Base-by-base conservation (phyloP, 2,329 filamentous ascomycete genomes). In the Leptographium radiaticola region DNA sequence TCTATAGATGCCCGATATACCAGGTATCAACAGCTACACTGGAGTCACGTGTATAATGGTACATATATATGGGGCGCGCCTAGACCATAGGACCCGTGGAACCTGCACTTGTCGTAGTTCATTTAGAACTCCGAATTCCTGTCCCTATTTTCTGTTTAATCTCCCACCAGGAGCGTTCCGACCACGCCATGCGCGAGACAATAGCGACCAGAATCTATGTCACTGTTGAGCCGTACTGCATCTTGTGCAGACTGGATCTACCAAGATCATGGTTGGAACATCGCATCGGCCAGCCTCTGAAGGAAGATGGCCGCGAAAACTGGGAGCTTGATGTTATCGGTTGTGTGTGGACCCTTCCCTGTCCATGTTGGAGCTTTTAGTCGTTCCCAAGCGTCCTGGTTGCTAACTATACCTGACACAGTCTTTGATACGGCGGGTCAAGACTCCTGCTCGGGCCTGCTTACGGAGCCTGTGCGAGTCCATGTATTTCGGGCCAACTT, bases 401-500 rank as follows among this genome's bases (percentile, higher is more conserved):
- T 30, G 10, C 38, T 50, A 18, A 50, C 48, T 13, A 6, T 31
- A n/a, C 20, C 48, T 38, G n/a, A n/a, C n/a, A 30, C 40, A 54
- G 53, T 54, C 40, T 51, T 51, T 51, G 34, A 54, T 34, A 33
- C 42, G 12, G n/a, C 40, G 12, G 25, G 16, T 42, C 20, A 50
- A 2, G 43, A 53, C 31, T 4, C 42, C 11, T 16, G 25, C 12
- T 42, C 33, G 11, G 47, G 34, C 12, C 16, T 53, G 25, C 51
- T 36, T 49, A 49, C 42, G 12, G 47, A 18, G 33, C 43, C 43
- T 4, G 40, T 45, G n/a, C 47, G 43, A 43, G 7, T 45, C 48
- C 30, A 53, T 33, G 43, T 53, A 34, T 56, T 56, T 45, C 34
- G 42, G 38, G 36, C 54, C n/a, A 36, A 56, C 39, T 48, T 56